A percentile compares a stretch with the other conserved stretches of the same genome.
These are phyloP conservation scores for Colletotrichum limetticola DNA, from an alignment of 2,329 filamentous ascomycete genomes.

Conservation along the genomic window DNA sequence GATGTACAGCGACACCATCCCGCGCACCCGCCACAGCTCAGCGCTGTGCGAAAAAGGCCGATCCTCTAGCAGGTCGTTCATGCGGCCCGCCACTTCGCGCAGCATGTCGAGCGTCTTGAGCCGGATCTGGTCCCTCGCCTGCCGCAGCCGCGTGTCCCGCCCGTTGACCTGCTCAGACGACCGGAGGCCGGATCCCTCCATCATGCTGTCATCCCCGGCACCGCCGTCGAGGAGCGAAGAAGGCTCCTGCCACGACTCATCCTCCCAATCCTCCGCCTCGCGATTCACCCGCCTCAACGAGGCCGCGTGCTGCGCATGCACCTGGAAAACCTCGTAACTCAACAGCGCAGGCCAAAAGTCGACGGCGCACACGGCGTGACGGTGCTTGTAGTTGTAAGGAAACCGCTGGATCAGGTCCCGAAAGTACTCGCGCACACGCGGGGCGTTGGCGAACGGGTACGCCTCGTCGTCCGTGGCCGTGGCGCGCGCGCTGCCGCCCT, in stretches of 20 bases:
- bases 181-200: slow-evolving; percentile 38
- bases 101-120: slow-evolving; percentile 67
- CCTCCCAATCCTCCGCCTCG: slow-evolving; percentile 45
- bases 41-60: slow-evolving; percentile 76
- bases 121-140: slow-evolving; percentile 54
- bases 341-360: slow-evolving; percentile 88
- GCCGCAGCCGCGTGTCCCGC: slow-evolving; percentile 38
- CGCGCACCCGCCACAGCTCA: slow-evolving; percentile 76
- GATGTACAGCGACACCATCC: slow-evolving; percentile 79
- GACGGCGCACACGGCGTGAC: slow-evolving; percentile 70
- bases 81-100: slow-evolving; percentile 70
- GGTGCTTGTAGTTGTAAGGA: slow-evolving; percentile 72
- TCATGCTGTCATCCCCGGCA: slow-evolving; percentile 26
- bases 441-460: slow-evolving; percentile 54
- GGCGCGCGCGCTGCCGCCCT: slow-evolving; percentile 46
- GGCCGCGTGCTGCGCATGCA: slow-evolving; percentile 68
- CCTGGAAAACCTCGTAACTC: slow-evolving; percentile 82
- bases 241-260: slow-evolving; percentile 33
- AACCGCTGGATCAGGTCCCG: slow-evolving; percentile 82
- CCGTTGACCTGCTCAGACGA: slow-evolving; percentile 31
- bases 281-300: slow-evolving; percentile 51
- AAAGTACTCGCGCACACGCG: slow-evolving; percentile 70
- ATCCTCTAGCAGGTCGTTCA: slow-evolving; percentile 77
- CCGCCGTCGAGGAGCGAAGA: slow-evolving; percentile 33
- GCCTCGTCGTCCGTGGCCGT: slow-evolving; percentile 22